Evolutionary conservation across 305 asterid genomes (phyloP).

Genomic region (Nicotiana rustica): DNA sequence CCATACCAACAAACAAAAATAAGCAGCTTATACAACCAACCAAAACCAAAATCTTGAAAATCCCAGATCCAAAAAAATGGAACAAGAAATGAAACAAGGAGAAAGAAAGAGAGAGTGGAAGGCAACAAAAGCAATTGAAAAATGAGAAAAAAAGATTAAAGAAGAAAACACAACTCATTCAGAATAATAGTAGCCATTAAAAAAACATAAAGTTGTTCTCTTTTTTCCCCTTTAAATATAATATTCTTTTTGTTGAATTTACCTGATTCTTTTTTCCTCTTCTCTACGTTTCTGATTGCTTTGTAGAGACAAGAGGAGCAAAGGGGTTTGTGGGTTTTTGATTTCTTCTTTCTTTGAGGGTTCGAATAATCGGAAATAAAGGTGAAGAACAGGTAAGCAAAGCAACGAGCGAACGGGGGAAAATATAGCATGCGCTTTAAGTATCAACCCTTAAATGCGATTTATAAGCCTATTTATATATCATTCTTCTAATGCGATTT

Average conservation of each 20-base stretch:
- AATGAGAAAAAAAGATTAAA: neutral
- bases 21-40: conserved; percentile 1
- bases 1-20: conserved; percentile 21
- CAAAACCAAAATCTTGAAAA: conserved; percentile 12
- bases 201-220: neutral
- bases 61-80: neutral
- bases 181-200: neutral
- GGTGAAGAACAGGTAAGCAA: conserved; percentile 1
- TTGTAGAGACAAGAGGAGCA: too few species aligned
- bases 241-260: neutral
- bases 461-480: too few species aligned
- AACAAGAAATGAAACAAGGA: too few species aligned
- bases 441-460: too few species aligned
- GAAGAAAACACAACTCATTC: neutral
- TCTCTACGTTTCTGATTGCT: neutral
- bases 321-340: conserved; percentile 13
- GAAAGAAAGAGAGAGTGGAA: neutral
- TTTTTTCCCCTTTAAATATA: neutral
- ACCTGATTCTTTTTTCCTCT: conserved; percentile 3
- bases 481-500: too few species aligned
- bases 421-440: neutral
- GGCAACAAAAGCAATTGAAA: neutral
- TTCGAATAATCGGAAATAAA: neutral
- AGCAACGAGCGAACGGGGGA: neutral
- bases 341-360: neutral